phyloP scores from a whole-genome alignment of 2,329 filamentous ascomycete genomes.

The Colletotrichum orbiculare region DNA sequence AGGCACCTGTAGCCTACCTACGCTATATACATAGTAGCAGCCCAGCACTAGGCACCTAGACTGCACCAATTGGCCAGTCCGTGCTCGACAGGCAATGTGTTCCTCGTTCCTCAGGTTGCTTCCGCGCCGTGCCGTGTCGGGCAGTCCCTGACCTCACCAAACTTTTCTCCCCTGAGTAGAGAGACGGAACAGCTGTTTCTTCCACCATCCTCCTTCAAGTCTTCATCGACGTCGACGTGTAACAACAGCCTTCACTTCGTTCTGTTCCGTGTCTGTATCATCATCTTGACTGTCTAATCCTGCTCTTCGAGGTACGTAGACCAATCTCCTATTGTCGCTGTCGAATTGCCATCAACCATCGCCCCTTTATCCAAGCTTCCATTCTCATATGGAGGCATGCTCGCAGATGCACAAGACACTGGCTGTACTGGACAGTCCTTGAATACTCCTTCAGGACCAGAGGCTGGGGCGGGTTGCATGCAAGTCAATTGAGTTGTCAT shows the following conservation, averaged over 20 bases:
- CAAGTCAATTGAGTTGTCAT: constrained; percentile 19
- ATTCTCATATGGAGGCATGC: constrained; percentile 10
- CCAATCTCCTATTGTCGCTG: constrained; percentile 18
- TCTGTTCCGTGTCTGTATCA: constrained; percentile 45
- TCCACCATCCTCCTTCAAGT: constrained; percentile 23
- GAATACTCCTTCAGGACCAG: too few species aligned
- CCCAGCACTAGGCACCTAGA: not conserved
- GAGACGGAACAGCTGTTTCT: constrained; percentile 4
- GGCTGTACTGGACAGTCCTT: too few species aligned
- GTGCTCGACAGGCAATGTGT: not conserved
- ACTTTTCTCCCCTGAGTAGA: constrained; percentile 25
- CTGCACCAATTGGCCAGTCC: not conserved
- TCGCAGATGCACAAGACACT: not conserved
- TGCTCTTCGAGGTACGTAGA: constrained; percentile 34
- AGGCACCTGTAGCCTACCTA: too few species aligned
- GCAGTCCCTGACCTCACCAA: constrained; percentile 34
- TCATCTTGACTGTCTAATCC: constrained; percentile 22
- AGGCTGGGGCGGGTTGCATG: constrained; percentile 14
- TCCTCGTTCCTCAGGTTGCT: constrained; percentile 34
- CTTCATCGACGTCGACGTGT: constrained; percentile 30
- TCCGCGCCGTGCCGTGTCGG: constrained; percentile 18
- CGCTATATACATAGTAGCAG: not conserved
- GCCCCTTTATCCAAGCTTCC: constrained; percentile 4
- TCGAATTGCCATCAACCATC: not conserved
- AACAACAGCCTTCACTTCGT: constrained; percentile 49